Evolutionary conservation across 441 rosid genomes (phyloP).

Genomic region (Aquilaria agallochum): DNA sequence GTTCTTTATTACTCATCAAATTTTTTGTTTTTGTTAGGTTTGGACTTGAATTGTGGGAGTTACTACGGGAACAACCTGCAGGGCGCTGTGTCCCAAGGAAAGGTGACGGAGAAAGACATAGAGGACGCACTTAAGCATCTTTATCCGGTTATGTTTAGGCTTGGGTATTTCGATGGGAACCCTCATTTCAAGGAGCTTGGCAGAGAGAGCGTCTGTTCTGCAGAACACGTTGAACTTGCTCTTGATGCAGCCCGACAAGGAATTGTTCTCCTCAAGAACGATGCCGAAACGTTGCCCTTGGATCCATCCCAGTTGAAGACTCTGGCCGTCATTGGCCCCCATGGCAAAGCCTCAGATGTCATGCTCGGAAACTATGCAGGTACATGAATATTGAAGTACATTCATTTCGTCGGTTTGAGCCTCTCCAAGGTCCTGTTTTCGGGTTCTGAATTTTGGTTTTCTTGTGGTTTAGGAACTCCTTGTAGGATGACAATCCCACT

Average conservation of each 20-base stretch:
- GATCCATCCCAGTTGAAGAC: slow-evolving; percentile 38
- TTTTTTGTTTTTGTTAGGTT: slow-evolving; percentile 25
- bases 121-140: slow-evolving; percentile 56
- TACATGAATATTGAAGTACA: slow-evolving; percentile 1
- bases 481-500: too few species aligned
- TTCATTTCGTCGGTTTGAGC: too few species aligned
- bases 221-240: slow-evolving; percentile 58
- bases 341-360: slow-evolving; percentile 34
- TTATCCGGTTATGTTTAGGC: slow-evolving; percentile 64
- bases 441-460: too few species aligned
- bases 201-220: slow-evolving; percentile 66
- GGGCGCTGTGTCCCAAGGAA: slow-evolving; percentile 55
- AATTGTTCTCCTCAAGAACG: slow-evolving; percentile 70
- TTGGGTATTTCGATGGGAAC: slow-evolving; percentile 78
- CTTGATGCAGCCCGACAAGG: slow-evolving; percentile 82
- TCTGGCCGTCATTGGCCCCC: slow-evolving; percentile 80
- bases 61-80: slow-evolving; percentile 58
- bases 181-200: slow-evolving; percentile 44
- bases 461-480: too few species aligned
- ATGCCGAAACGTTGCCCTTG: slow-evolving; percentile 46
- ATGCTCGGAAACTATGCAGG: slow-evolving; percentile 69
- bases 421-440: too few species aligned
- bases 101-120: slow-evolving; percentile 39
- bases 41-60: slow-evolving; percentile 65
- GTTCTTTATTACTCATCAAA: background rate